A percentile compares a stretch with the other conserved stretches of the same genome.
Conservation (phyloP, 805 yeast species). For the Sungouiella thailandica region DNA sequence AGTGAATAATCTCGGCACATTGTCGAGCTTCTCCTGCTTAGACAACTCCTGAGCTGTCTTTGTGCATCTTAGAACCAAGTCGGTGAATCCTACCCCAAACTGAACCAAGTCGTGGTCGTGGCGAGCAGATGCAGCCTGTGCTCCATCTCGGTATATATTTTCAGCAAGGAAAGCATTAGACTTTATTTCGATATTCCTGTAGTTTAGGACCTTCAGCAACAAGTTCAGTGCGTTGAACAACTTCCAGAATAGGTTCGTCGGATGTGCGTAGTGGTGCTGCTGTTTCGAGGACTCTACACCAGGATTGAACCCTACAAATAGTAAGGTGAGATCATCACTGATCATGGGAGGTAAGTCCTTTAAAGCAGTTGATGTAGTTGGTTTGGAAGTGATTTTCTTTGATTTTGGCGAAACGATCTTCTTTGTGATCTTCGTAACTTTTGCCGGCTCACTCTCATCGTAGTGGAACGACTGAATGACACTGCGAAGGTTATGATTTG, state of each 20-base stretch:
- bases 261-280: conserved; percentile 74
- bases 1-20: conserved; percentile 47
- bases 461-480: conserved; percentile 10
- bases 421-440: background rate
- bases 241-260: conserved; percentile 64
- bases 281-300: conserved; percentile 54
- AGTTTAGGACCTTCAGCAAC: conserved; percentile 17
- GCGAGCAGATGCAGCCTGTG: conserved; percentile 15
- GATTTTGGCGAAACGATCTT: background rate
- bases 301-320: conserved; percentile 73
- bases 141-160: conserved; percentile 9
- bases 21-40: conserved; percentile 45
- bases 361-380: conserved; percentile 4
- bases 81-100: conserved; percentile 63
- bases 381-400: background rate
- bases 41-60: conserved; percentile 51
- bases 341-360: conserved; percentile 32
- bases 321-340: conserved; percentile 23
- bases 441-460: conserved; percentile 4
- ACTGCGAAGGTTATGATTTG: conserved; percentile 1
- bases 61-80: conserved; percentile 62
- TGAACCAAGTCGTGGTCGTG: conserved; percentile 41
- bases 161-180: conserved; percentile 10
- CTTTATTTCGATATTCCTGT: conserved; percentile 3
- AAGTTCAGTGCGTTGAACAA: conserved; percentile 50